A percentile compares a stretch with the other conserved stretches of the same genome.
phyloP scores from a whole-genome alignment of 2,329 filamentous ascomycete species.

The Cercospora sojina region DNA sequence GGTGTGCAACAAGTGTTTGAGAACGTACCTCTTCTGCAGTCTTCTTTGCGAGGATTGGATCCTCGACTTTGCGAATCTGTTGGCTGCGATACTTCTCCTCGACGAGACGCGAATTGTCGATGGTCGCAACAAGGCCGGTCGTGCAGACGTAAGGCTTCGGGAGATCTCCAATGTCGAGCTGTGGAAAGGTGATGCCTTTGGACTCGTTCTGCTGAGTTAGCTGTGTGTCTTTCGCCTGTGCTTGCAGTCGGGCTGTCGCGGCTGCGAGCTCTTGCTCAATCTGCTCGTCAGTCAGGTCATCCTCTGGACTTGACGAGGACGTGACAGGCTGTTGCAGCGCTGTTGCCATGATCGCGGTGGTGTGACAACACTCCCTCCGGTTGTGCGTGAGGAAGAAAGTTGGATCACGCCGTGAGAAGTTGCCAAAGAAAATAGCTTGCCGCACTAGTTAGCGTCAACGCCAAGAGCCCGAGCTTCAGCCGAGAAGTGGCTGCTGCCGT shows the following conservation, averaged over 20 bases:
- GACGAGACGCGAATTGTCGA: conserved; percentile 54
- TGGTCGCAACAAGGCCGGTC: conserved; percentile 52
- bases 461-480: background rate
- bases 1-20: conserved; percentile 33
- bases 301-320: conserved; percentile 6
- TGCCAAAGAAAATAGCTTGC: conserved; percentile 3
- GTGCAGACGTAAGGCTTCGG: conserved; percentile 57
- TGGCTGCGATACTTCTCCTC: conserved; percentile 46
- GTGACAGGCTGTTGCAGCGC: background rate
- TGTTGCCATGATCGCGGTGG: conserved; percentile 5
- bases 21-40: conserved; percentile 54
- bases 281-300: conserved; percentile 60
- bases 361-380: conserved; percentile 4
- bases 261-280: conserved; percentile 63
- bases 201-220: conserved; percentile 27
- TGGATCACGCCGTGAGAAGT: background rate
- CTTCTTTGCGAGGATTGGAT: conserved; percentile 51
- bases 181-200: conserved; percentile 49
- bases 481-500: background rate
- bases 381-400: conserved; percentile 7
- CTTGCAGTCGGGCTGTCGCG: conserved; percentile 59
- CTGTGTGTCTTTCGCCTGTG: conserved; percentile 39
- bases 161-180: conserved; percentile 48
- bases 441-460: background rate
- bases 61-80: conserved; percentile 54